Conservation (phyloP, 2,329 filamentous ascomycete species). For the Paracoccidioides brasiliensis region DNA sequence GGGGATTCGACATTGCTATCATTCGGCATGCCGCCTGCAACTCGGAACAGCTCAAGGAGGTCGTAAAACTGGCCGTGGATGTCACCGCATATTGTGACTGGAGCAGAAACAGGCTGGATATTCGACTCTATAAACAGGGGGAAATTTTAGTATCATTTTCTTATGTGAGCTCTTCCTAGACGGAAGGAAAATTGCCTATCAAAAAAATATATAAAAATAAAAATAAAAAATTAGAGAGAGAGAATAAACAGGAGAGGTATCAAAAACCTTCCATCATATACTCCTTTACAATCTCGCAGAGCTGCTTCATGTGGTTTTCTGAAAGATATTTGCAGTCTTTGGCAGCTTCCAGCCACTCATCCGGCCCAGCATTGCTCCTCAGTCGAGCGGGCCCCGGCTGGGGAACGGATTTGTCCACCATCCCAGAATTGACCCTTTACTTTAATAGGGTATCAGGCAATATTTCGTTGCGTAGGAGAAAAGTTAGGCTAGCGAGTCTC, state of each 20-base stretch:
- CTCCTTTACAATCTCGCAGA: slow-evolving; percentile 98
- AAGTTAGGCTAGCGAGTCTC: no score
- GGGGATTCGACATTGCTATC: slow-evolving; percentile 51
- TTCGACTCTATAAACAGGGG: slow-evolving; percentile 60
- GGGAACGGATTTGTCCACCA: slow-evolving; percentile 50
- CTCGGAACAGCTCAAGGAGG: slow-evolving; percentile 87
- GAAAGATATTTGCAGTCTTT: slow-evolving; percentile 96
- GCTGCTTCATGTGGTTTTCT: slow-evolving; percentile 92
- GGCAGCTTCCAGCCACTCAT: slow-evolving; percentile 93
- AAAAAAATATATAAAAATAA: not conserved
- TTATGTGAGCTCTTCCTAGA: not conserved
- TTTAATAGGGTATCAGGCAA: not conserved
- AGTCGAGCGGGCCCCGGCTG: slow-evolving; percentile 84
- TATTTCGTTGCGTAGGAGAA: not conserved
- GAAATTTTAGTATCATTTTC: not conserved
- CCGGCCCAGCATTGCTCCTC: slow-evolving; percentile 67
- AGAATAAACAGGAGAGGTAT: not conserved
- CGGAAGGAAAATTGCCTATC: not conserved
- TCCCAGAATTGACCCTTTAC: slow-evolving; percentile 7
- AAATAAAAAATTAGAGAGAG: no score
- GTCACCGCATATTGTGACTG: slow-evolving; percentile 93
- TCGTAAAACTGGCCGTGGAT: slow-evolving; percentile 99
- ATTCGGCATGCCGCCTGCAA: slow-evolving; percentile 91
- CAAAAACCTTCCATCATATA: slow-evolving; percentile 86
- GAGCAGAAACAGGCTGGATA: slow-evolving; percentile 93